Conservation (phyloP, 2,329 filamentous ascomycete species). For the Diplocarpon rosae region DNA sequence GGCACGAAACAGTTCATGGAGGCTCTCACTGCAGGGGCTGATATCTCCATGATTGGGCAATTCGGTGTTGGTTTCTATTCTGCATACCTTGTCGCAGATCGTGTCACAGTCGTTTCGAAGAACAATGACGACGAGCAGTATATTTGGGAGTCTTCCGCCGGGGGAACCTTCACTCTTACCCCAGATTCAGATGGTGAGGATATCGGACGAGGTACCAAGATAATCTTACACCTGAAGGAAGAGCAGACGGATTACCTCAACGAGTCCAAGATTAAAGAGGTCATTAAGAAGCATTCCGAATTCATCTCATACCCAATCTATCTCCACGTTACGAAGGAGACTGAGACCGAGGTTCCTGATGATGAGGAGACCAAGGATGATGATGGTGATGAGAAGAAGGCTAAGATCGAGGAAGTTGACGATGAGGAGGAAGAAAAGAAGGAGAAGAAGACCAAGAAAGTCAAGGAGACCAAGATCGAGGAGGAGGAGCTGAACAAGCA, state of each 20-base stretch:
- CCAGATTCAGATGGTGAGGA: conserved; percentile 84
- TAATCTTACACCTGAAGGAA: conserved; percentile 98
- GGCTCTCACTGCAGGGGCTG: conserved; percentile 92
- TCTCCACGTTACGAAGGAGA: conserved; percentile 98
- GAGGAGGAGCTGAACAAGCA: conserved; percentile 99
- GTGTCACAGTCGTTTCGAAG: conserved; percentile 92
- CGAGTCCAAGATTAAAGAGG: conserved; percentile 99
- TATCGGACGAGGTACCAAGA: conserved; percentile 91
- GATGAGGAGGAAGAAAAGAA: conserved; percentile 82
- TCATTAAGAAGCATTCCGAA: conserved; percentile 99
- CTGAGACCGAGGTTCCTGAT: conserved; percentile 95
- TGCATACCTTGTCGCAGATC: conserved; percentile 97
- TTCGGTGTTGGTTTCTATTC: conserved; percentile 99
- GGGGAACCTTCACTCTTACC: conserved; percentile 90
- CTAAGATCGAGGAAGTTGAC: conserved; percentile 87
- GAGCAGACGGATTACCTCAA: conserved; percentile 98
- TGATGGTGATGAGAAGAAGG: conserved; percentile 84
- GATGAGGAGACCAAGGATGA: conserved; percentile 69
- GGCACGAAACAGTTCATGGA: conserved; percentile 99
- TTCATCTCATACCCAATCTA: conserved; percentile 99
- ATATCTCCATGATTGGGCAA: conserved; percentile 99
- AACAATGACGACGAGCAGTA: conserved; percentile 99
- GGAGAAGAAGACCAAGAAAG: conserved; percentile 96
- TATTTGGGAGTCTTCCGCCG: conserved; percentile 95
- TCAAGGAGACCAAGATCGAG: conserved; percentile 98